Evolutionary conservation across 805 yeast genomes (phyloP), one percentile per base, ranked within the genome.

Genomic region (Pichia gijzeniarum): DNA sequence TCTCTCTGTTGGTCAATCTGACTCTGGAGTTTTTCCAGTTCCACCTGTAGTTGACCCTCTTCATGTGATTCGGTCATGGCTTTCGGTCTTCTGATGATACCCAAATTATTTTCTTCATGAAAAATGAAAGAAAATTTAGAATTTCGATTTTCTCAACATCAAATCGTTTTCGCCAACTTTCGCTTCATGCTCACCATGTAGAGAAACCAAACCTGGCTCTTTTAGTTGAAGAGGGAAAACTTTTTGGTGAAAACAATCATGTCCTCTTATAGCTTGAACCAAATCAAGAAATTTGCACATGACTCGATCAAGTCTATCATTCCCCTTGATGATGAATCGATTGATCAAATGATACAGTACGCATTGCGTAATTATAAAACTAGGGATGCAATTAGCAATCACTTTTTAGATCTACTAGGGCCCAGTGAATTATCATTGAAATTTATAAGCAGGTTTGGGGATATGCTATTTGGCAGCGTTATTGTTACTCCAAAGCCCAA

Each of bases 321-420:
- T 16, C 87, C 87, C 0, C 59, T 82, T 35, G 88, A 82, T 50
- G 65, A 68, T 14, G 83, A 77, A 8, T 67, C 83, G 0, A 62
- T 79, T 28, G 53, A 56, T 12, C 82, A 80, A 53, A 70, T 80
- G 67, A 67, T 81, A 5, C 74, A 72, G 12, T 77, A 80, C 53
- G 76, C 80, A 0, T 56, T 72, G 12, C 58, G 69, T 9, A 49
- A 56, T 25, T 61, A 79, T 19, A 68, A 69, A 7, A 58, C 74
- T 0, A 73, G 77, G 42, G 68, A 69, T 4, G 77, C 70, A 13
- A 70, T 78, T 8, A 68, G 70, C 18, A 67, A 64, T 20, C 82
- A 82, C 58, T 75, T 81, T 54, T 57, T 73, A 13, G 76, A 77
- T 38, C 58, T 80, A 16, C 59, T 79, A 13, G 86, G 86, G 6